phyloP scores from a whole-genome alignment of 352 stramenopile genomes.

The Phytophthora tubulina region DNA sequence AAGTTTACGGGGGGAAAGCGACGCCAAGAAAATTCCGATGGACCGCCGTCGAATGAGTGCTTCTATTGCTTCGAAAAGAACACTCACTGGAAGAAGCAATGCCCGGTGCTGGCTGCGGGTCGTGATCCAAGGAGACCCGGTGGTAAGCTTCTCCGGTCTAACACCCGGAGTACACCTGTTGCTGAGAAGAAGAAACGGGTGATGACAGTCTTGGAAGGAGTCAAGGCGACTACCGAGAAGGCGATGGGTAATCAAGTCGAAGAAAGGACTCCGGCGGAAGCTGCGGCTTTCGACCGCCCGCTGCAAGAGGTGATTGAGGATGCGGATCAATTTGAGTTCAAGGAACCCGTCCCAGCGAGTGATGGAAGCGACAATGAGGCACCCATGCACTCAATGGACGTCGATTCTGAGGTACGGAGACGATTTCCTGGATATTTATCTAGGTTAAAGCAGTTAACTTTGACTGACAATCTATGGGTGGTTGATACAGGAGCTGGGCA shows the following conservation, averaged over 20 bases:
- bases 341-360: background rate
- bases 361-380: background rate
- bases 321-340: background rate
- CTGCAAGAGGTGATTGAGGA: background rate
- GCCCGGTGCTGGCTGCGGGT: conserved; percentile 1
- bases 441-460: conserved; percentile 8
- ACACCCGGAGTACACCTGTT: background rate
- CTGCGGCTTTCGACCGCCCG: background rate
- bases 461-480: conserved; percentile 20
- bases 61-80: conserved; percentile 16
- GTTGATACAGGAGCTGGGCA: conserved; percentile 27
- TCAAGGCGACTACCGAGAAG: background rate
- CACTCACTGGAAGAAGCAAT: conserved; percentile 8
- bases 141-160: background rate
- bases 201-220: background rate
- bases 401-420: background rate
- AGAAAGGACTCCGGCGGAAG: background rate
- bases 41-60: background rate
- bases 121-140: background rate
- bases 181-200: background rate
- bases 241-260: background rate
- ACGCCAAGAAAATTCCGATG: background rate
- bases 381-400: background rate
- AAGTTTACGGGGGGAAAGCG: conserved; percentile 1
- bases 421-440: background rate